These are phyloP conservation scores for Nymphaea colorata DNA, from an alignment of 164 flowering plant species.

Conservation along the genomic window DNA sequence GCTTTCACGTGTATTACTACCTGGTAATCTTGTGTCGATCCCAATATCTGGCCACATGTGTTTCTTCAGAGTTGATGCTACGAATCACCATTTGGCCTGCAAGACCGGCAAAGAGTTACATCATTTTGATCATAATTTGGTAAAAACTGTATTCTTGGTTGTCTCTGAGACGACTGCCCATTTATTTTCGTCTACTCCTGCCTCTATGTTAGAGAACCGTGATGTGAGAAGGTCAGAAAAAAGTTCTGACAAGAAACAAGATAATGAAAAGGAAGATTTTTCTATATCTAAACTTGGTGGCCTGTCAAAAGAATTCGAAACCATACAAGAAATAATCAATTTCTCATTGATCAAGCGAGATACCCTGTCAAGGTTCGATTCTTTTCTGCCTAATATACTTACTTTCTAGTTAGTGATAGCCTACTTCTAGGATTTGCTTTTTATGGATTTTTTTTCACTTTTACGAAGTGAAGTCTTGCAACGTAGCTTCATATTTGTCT, in stretches of 20 bases:
- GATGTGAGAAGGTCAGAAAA: constrained; percentile 4
- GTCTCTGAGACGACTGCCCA: constrained; percentile 37
- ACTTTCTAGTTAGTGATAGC: neutral
- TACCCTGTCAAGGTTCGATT: constrained; percentile 43
- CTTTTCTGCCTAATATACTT: neutral
- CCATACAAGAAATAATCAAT: constrained; percentile 51
- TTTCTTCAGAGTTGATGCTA: constrained; percentile 38
- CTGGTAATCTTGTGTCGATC: constrained; percentile 59
- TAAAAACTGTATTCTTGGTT: constrained; percentile 34
- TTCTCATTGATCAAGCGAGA: constrained; percentile 31
- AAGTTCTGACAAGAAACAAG: too few relatives aligned
- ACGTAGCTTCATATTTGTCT: too few relatives aligned
- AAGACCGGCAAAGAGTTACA: constrained; percentile 3
- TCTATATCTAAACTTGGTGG: constrained; percentile 54
- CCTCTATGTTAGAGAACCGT: constrained; percentile 9
- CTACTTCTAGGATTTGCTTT: neutral
- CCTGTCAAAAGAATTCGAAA: constrained; percentile 58
- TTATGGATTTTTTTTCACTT: too few relatives aligned
- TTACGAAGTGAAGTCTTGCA: too few relatives aligned
- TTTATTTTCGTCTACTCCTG: constrained; percentile 19
- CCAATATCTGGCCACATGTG: constrained; percentile 39
- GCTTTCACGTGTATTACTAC: constrained; percentile 19
- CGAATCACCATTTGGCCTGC: constrained; percentile 15
- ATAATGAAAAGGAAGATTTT: neutral
- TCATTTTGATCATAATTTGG: constrained; percentile 6